Percentiles rank a stretch among this genome's conserved stretches.
Conservation (phyloP, 148 eudicot genomes). For the Rhododendron vialii region DNA sequence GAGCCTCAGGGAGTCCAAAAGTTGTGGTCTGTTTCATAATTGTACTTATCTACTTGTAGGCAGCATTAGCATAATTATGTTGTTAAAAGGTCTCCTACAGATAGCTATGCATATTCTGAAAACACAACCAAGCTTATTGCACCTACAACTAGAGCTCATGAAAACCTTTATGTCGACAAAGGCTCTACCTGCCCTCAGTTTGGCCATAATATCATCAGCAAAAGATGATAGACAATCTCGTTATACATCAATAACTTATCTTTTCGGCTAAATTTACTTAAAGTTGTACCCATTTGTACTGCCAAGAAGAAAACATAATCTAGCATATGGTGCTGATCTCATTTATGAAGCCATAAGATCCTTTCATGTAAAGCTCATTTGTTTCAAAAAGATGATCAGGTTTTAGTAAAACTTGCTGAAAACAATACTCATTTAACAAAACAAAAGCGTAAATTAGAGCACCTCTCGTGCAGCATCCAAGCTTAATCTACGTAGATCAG, state of each 20-base stretch:
- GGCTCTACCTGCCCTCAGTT: not conserved
- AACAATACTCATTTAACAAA: not conserved
- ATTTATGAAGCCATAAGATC: not conserved
- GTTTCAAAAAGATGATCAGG: not conserved
- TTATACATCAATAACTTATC: not conserved
- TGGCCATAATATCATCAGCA: not conserved
- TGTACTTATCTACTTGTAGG: not conserved
- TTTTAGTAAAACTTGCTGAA: not conserved
- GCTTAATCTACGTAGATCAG: conserved; percentile 97
- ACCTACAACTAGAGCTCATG: not conserved
- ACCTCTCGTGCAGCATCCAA: conserved; percentile 99
- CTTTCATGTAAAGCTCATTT: not conserved
- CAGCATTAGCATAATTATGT: not conserved
- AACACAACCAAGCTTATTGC: not conserved
- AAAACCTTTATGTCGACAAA: not conserved
- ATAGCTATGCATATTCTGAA: not conserved
- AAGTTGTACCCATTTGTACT: not conserved
- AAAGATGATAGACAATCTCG: not conserved
- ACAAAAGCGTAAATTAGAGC: conserved; percentile 8
- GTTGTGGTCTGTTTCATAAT: not conserved
- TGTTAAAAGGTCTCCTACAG: not conserved
- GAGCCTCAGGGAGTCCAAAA: not conserved
- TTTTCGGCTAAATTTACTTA: not conserved
- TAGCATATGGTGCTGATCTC: not conserved
- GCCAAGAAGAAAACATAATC: not conserved